These are phyloP conservation scores for Davidsoniella virescens DNA, from an alignment of 2,329 filamentous ascomycete species.

Conservation along the genomic window DNA sequence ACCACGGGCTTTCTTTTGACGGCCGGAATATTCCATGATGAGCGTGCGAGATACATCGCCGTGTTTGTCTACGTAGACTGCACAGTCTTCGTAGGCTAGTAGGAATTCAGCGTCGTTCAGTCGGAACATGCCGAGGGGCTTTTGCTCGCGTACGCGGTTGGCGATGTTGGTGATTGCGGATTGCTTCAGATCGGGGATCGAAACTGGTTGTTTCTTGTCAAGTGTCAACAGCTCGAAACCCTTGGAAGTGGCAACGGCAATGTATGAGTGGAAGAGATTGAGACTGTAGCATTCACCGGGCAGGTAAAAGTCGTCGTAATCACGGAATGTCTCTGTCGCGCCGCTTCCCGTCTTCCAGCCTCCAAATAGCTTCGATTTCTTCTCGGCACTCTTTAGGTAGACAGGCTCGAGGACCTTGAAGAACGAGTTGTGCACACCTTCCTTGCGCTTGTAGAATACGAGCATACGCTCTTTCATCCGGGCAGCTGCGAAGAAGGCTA, in stretches of 20 bases:
- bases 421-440: conserved; percentile 83
- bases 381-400: conserved; percentile 79
- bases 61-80: conserved; percentile 95
- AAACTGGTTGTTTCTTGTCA: conserved; percentile 93
- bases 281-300: conserved; percentile 88
- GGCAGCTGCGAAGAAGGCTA: conserved; percentile 90
- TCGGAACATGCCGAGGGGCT: conserved; percentile 89
- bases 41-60: conserved; percentile 86
- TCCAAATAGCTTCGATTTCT: conserved; percentile 53
- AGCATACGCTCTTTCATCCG: conserved; percentile 93
- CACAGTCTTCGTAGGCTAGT: conserved; percentile 86
- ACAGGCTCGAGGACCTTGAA: conserved; percentile 96
- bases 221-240: conserved; percentile 93
- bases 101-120: conserved; percentile 86
- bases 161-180: conserved; percentile 74
- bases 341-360: conserved; percentile 28
- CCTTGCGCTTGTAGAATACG: conserved; percentile 93
- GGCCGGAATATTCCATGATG: conserved; percentile 98
- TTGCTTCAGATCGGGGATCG: conserved; percentile 70
- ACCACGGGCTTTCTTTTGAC: conserved; percentile 56
- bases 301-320: conserved; percentile 98
- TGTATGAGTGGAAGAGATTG: conserved; percentile 88
- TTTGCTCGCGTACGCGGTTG: conserved; percentile 63
- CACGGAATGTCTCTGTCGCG: conserved; percentile 84
- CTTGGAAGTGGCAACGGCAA: conserved; percentile 78